Conservation (phyloP, 2,329 filamentous ascomycete species). For the Huntiella moniliformis region DNA sequence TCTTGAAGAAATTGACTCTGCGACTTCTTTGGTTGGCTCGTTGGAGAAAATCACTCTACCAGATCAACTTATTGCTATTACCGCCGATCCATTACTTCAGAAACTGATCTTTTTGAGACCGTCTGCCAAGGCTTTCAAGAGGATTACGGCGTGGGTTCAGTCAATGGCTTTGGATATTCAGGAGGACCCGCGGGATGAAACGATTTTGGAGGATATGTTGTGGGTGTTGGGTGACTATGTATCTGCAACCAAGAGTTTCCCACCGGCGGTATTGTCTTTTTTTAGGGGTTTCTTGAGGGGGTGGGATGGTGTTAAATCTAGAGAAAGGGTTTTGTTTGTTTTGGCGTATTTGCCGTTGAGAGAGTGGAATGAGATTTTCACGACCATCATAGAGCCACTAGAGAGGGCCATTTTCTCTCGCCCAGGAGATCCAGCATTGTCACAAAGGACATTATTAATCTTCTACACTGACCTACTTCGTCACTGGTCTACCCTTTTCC, state of each 20-base stretch:
- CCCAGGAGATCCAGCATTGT: neutral
- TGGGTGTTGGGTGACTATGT: constrained; percentile 38
- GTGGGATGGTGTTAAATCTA: constrained; percentile 44
- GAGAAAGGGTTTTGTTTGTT: constrained; percentile 36
- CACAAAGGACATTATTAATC: constrained; percentile 39
- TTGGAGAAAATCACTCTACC: constrained; percentile 66
- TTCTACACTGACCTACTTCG: constrained; percentile 51
- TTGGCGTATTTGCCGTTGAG: constrained; percentile 35
- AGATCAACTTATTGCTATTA: constrained; percentile 59
- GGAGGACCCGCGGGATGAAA: constrained; percentile 29
- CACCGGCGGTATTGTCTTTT: constrained; percentile 29
- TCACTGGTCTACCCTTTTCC: constrained; percentile 33
- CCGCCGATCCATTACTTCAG: constrained; percentile 59
- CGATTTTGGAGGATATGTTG: constrained; percentile 34
- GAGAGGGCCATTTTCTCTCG: constrained; percentile 21
- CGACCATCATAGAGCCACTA: constrained; percentile 25
- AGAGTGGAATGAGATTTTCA: constrained; percentile 35
- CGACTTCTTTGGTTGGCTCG: constrained; percentile 48
- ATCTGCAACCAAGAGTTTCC: constrained; percentile 32
- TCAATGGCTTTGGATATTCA: constrained; percentile 37
- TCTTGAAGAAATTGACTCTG: constrained; percentile 61
- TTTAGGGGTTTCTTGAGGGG: constrained; percentile 32
- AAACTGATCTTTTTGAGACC: constrained; percentile 53
- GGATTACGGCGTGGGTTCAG: constrained; percentile 41
- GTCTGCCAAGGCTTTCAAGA: constrained; percentile 28